phyloP scores from a whole-genome alignment of 768 basidiomycete genomes.

The Russula olivacea region DNA sequence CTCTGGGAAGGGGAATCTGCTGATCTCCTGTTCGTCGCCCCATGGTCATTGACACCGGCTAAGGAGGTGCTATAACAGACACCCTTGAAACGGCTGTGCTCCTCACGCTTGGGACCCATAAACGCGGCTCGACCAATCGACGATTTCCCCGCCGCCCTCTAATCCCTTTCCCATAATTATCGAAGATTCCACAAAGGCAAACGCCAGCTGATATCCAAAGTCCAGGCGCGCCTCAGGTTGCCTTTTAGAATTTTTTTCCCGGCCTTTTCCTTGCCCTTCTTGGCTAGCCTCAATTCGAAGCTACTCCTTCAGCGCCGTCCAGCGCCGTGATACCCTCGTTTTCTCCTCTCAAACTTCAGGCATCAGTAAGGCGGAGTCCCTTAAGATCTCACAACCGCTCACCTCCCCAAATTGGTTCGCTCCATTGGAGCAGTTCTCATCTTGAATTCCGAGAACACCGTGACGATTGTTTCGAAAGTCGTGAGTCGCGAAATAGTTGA shows the following conservation, averaged over 20 bases:
- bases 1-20: conserved; percentile 25
- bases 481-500: neutral
- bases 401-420: conserved; percentile 12
- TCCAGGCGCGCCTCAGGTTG: conserved; percentile 24
- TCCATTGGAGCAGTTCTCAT: conserved; percentile 1
- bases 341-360: conserved; percentile 17
- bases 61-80: conserved; percentile 24
- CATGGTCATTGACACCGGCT: conserved; percentile 27
- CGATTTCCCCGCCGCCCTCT: conserved; percentile 24
- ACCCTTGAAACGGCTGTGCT: conserved; percentile 25
- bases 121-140: conserved; percentile 25
- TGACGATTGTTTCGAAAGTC: neutral
- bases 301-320: conserved; percentile 18
- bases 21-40: conserved; percentile 25
- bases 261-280: conserved; percentile 25
- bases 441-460: neutral
- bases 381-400: conserved; percentile 13
- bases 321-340: conserved; percentile 25
- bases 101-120: conserved; percentile 25
- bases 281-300: conserved; percentile 26
- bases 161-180: conserved; percentile 25
- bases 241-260: conserved; percentile 25
- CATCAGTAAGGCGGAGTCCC: conserved; percentile 13
- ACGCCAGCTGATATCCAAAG: conserved; percentile 23
- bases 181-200: conserved; percentile 25